Conservation (phyloP, 805 yeast genomes). For the Wickerhamiella domercqiae region DNA sequence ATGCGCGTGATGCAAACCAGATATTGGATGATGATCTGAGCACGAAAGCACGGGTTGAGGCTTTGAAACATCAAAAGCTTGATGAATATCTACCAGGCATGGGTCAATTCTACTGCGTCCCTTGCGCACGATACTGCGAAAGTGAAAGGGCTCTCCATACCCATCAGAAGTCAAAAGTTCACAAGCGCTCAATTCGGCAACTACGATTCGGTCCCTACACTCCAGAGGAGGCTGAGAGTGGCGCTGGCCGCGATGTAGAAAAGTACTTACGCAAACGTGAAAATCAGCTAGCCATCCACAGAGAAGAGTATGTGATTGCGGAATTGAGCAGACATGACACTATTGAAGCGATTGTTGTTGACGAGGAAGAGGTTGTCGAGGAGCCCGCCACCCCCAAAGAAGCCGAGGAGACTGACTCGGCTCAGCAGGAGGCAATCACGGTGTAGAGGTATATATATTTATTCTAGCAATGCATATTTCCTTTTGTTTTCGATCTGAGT, state of each 20-base stretch:
- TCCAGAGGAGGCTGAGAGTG: constrained; percentile 79
- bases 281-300: constrained; percentile 24
- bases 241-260: constrained; percentile 60
- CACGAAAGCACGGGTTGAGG: constrained; percentile 43
- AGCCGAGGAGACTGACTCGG: no score
- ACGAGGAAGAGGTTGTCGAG: no score
- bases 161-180: constrained; percentile 64
- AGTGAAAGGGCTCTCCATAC: constrained; percentile 53
- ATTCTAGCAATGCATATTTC: no score
- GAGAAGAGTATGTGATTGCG: constrained; percentile 1
- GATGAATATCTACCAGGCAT: constrained; percentile 88
- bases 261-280: constrained; percentile 46
- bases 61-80: constrained; percentile 53
- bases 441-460: no score
- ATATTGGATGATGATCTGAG: constrained; percentile 58
- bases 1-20: constrained; percentile 51
- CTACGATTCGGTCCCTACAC: constrained; percentile 71
- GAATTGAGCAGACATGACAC: no score
- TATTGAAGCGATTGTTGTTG: no score
- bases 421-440: no score
- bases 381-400: no score
- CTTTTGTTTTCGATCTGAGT: no score
- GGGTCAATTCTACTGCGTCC: constrained; percentile 88
- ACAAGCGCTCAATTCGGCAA: constrained; percentile 71
- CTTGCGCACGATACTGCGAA: constrained; percentile 86